Evolutionary conservation across 345 rosid genomes (phyloP).

Genomic region (Clarkia xantiana): DNA sequence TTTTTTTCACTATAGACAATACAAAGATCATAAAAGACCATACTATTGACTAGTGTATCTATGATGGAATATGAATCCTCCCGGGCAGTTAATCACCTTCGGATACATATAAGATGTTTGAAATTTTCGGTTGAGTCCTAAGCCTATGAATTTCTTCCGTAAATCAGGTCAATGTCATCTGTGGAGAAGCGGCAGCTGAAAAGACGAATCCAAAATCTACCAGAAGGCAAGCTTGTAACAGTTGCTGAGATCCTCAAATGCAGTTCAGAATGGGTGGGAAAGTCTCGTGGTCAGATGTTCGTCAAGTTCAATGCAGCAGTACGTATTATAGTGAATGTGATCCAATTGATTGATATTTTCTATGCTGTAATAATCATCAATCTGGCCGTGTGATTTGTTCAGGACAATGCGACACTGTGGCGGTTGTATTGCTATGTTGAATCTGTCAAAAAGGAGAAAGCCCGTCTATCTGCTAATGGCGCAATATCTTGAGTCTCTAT

Average conservation of each 20-base stretch:
- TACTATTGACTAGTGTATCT: too few species aligned
- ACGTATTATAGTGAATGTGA: neutral
- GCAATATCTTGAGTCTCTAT: too few species aligned
- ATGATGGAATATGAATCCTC: too few species aligned
- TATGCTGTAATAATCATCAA: neutral
- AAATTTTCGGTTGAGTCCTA: conserved; percentile 1
- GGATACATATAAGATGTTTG: neutral
- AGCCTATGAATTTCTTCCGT: neutral
- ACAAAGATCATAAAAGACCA: too few species aligned
- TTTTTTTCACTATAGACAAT: too few species aligned
- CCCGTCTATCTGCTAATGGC: too few species aligned
- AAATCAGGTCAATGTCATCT: conserved; percentile 33
- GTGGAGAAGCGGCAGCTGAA: conserved; percentile 34
- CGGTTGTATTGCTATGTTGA: conserved; percentile 33
- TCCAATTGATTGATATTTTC: too few species aligned
- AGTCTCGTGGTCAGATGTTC: conserved; percentile 14
- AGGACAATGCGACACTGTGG: conserved; percentile 44
- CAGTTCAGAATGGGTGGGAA: conserved; percentile 7
- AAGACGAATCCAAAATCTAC: conserved; percentile 32
- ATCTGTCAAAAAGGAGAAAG: conserved; percentile 23
- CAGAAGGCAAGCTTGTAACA: conserved; percentile 27
- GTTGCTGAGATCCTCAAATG: conserved; percentile 23
- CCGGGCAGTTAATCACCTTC: too few species aligned
- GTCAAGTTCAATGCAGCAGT: conserved; percentile 38
- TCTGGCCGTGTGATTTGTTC: conserved; percentile 11